Evolutionary conservation across 257 asterid genomes (phyloP).

Genomic region (Solanum pennellii): DNA sequence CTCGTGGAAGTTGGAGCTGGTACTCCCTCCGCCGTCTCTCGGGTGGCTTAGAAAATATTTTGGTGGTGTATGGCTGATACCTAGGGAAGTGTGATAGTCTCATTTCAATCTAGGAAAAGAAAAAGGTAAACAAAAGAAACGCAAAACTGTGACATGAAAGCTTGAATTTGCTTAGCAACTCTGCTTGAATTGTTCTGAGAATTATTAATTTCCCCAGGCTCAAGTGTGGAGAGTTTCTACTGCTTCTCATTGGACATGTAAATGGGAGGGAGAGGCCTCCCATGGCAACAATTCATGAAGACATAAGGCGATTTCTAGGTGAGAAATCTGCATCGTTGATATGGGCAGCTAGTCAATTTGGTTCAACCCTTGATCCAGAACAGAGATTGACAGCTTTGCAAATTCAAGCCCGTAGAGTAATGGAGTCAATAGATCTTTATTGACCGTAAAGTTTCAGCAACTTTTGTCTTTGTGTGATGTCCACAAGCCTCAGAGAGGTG

Average conservation of each 20-base stretch:
- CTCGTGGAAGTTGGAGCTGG: neutral
- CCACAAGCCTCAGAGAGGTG: neutral
- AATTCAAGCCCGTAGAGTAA: slow-evolving; percentile 77
- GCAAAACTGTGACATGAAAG: neutral
- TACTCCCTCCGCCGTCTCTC: neutral
- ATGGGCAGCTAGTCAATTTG: slow-evolving; percentile 95
- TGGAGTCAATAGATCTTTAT: slow-evolving; percentile 78
- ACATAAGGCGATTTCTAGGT: slow-evolving; percentile 63
- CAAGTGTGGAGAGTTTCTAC: slow-evolving; percentile 85
- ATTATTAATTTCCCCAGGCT: slow-evolving; percentile 34
- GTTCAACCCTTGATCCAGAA: slow-evolving; percentile 74
- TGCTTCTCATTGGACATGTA: slow-evolving; percentile 85
- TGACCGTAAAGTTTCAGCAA: slow-evolving; percentile 1
- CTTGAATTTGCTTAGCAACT: neutral
- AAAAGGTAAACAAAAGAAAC: too few relatives aligned
- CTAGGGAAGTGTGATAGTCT: neutral
- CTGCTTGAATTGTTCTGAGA: neutral
- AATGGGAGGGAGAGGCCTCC: slow-evolving; percentile 76
- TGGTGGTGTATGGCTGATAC: neutral
- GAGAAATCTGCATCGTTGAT: slow-evolving; percentile 86
- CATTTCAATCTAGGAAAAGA: neutral
- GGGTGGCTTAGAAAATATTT: neutral
- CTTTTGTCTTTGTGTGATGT: neutral
- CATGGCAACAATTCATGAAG: slow-evolving; percentile 79
- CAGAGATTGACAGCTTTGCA: slow-evolving; percentile 74